Evolutionary conservation across 225 moss, liverwort and hornwort species (phyloP).

Genomic region (Ulota crispa): DNA sequence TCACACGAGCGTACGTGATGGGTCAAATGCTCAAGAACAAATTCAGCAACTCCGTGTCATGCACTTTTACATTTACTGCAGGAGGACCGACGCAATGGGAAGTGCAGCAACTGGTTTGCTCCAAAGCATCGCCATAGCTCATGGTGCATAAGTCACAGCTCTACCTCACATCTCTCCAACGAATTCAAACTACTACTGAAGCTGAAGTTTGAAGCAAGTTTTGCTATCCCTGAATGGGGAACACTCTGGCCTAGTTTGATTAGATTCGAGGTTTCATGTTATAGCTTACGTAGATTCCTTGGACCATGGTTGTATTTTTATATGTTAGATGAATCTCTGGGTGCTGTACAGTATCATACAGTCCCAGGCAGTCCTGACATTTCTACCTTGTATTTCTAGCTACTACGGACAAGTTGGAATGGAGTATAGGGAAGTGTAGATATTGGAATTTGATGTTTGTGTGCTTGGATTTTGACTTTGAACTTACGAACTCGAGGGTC

Average conservation of each 20-base stretch:
- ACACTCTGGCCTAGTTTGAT: not conserved
- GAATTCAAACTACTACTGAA: not conserved
- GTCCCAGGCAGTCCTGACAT: not conserved
- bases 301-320: not conserved
- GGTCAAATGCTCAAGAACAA: conserved; percentile 70
- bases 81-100: conserved; percentile 49
- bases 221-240: not conserved
- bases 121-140: conserved; percentile 10
- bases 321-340: not conserved
- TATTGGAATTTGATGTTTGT: conserved; percentile 14
- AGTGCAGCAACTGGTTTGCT: conserved; percentile 51
- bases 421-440: conserved; percentile 45
- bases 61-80: conserved; percentile 50
- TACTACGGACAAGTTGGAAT: conserved; percentile 16
- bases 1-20: conserved; percentile 67
- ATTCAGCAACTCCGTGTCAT: conserved; percentile 55
- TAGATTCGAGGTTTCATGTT: not conserved
- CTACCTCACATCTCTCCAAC: too few relatives aligned
- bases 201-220: not conserved
- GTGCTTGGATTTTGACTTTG: not conserved
- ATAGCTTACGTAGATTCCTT: not conserved
- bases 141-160: too few relatives aligned
- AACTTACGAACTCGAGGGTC: not conserved
- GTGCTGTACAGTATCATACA: not conserved
- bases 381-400: conserved; percentile 36